These are phyloP conservation scores for Allium fistulosum DNA, from an alignment of 106 monocot species.

Conservation along the genomic window DNA sequence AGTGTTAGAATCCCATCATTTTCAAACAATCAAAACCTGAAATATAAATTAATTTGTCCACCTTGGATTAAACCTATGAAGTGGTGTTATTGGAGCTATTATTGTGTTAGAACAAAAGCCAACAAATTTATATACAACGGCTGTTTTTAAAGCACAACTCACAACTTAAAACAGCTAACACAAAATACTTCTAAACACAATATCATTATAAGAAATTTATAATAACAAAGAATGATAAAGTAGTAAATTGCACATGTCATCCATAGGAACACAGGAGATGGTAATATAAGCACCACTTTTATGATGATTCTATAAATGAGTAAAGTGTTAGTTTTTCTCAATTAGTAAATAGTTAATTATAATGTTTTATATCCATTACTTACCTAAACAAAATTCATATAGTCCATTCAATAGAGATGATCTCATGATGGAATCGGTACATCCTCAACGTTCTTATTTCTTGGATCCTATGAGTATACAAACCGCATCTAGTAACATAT, in stretches of 20 bases:
- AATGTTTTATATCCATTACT: background rate
- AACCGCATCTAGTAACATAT: too few relatives aligned
- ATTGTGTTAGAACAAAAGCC: too few relatives aligned
- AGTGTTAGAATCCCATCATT: too few relatives aligned
- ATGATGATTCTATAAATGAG: conserved; percentile 50
- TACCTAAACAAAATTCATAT: conserved; percentile 96
- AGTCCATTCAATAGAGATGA: conserved; percentile 94
- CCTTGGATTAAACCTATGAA: too few relatives aligned
- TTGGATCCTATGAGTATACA: conserved; percentile 67
- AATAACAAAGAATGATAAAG: background rate
- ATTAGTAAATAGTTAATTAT: background rate
- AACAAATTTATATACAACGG: too few relatives aligned
- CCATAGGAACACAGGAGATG: conserved; percentile 75
- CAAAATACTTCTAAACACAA: too few relatives aligned
- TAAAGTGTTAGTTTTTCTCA: background rate
- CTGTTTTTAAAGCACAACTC: too few relatives aligned
- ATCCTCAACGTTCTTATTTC: conserved; percentile 71
- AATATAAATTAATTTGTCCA: too few relatives aligned
- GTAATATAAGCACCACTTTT: conserved; percentile 85
- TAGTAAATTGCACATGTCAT: conserved; percentile 52
- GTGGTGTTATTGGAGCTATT: too few relatives aligned
- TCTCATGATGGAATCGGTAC: conserved; percentile 85
- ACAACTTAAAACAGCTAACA: too few relatives aligned
- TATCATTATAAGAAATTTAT: too few relatives aligned
- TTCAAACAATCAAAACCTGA: too few relatives aligned